Base-by-base conservation (phyloP, 176 grass and related monocot genomes). In the Aechmea fasciata region DNA sequence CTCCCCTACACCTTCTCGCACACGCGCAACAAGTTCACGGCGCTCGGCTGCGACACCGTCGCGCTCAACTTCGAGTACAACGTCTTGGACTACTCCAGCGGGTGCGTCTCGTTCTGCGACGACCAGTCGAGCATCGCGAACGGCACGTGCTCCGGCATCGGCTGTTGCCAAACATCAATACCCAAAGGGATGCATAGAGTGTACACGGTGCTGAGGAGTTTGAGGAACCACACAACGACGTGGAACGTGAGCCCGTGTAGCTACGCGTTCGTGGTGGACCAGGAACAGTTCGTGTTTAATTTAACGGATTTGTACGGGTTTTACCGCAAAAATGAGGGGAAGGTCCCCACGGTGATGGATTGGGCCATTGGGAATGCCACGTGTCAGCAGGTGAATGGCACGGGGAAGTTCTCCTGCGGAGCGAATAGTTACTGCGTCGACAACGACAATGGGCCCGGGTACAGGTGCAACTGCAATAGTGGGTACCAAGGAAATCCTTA, bases 1-100 rank as follows among this genome's bases (percentile, higher is more conserved):
- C 28, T 47, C 33, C 28, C 29, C 25, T 68, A 48, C 65, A 68
- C 65, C 25, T 84, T 79, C 66, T 79, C 82, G 11, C 47, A 51
- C 47, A 73, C 71, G 5, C 62, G 17, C 12, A 84, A 84, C 72
- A 84, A 78, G 53, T 74, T 84, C 66, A 84, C 70, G 0, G 82
- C 71, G 1, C 17, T 63, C 0, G 82, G 82, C 10, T 80, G 82
- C 13, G 82, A 84, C 5, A 50, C 82, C 71, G 54, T 84, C 54
- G 65, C 53, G 82, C 66, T 84, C 11, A 13, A 49, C 53, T 57
- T n/a, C 15, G 53, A 57, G 53, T n/a, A 13, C 53, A 57, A n/a
- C 9, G 17, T 57, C 52, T 0, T 13, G 68, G 23, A 76, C 13
- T 69, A 69, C 52, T 1, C 3, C 13, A 50, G 68, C 25, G 80